Evolutionary conservation across 1,284 basidiomycete genomes (phyloP).

Genomic region (Sphagnurus paluster): DNA sequence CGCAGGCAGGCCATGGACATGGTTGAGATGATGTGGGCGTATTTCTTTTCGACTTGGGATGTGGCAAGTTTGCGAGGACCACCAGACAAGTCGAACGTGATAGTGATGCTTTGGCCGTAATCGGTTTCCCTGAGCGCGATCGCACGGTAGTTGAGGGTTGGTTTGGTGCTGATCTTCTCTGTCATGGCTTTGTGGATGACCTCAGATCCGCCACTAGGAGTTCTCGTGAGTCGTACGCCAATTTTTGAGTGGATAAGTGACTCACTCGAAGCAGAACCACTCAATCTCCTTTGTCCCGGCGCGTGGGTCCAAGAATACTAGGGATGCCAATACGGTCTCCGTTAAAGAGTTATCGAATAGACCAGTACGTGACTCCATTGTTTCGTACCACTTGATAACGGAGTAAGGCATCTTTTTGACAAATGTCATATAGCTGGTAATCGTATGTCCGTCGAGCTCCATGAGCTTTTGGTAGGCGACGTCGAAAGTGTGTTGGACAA

Average conservation of each 20-base stretch:
- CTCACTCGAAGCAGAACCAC: conserved; percentile 18
- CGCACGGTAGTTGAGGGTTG: conserved; percentile 7
- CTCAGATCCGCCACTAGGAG: conserved; percentile 14
- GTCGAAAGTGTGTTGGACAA: conserved; percentile 17
- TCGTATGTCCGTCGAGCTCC: conserved; percentile 25
- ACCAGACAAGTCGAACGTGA: conserved; percentile 8
- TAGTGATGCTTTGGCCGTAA: conserved; percentile 9
- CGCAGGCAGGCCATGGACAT: conserved; percentile 27
- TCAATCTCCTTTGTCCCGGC: conserved; percentile 2
- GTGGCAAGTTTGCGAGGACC: conserved; percentile 7
- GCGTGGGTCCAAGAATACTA: conserved; percentile 14
- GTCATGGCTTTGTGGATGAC: conserved; percentile 12
- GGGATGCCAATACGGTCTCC: conserved; percentile 23
- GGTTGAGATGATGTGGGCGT: conserved; percentile 32
- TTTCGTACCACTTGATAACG: conserved; percentile 31
- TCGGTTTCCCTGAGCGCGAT: conserved; percentile 14
- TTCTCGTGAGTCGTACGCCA: neutral
- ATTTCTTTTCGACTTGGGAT: conserved; percentile 17
- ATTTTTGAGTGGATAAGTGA: neutral
- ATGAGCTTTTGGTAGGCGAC: conserved; percentile 27
- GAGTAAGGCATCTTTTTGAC: conserved; percentile 18
- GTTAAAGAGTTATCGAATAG: conserved; percentile 26
- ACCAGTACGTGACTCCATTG: conserved; percentile 23
- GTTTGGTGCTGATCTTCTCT: conserved; percentile 2
- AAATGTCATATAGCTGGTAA: conserved; percentile 22